Conservation (phyloP, 257 asterid species). For the Buddleja alternifolia region DNA sequence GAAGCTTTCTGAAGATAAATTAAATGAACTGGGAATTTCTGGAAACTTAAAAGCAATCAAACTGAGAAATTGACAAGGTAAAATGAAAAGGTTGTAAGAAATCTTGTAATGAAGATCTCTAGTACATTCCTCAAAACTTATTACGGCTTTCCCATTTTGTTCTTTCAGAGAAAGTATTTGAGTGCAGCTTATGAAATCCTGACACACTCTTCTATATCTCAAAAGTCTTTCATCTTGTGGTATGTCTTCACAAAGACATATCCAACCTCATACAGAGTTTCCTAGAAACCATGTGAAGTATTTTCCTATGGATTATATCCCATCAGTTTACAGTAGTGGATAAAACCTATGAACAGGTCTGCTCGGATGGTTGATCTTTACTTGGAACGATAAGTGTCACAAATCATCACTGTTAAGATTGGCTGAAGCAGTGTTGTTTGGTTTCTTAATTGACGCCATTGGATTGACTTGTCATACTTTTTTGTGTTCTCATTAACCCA, state of each 20-base stretch:
- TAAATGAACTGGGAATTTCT: no score
- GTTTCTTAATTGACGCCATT: neutral
- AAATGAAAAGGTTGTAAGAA: no score
- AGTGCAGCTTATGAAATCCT: neutral
- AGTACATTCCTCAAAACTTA: neutral
- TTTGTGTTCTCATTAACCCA: no score
- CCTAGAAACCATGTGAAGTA: constrained; percentile 1
- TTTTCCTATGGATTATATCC: neutral
- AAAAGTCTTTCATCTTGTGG: neutral
- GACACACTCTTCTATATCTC: neutral
- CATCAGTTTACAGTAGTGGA: neutral
- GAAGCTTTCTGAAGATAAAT: no score
- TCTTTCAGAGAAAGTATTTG: neutral
- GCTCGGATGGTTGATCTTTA: neutral
- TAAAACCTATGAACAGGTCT: neutral
- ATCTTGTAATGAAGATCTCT: constrained; percentile 10
- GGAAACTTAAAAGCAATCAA: neutral
- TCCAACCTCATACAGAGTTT: neutral
- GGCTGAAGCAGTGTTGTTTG: neutral
- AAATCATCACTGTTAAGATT: neutral
- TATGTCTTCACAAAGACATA: neutral
- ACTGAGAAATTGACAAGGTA: no score
- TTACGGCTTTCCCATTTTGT: neutral
- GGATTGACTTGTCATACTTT: no score
- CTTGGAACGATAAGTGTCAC: neutral